A percentile compares a stretch with the other conserved stretches of the same genome.
Conservation (phyloP, 371 early-diverging fungal genomes). For the Circinella umbellata region DNA sequence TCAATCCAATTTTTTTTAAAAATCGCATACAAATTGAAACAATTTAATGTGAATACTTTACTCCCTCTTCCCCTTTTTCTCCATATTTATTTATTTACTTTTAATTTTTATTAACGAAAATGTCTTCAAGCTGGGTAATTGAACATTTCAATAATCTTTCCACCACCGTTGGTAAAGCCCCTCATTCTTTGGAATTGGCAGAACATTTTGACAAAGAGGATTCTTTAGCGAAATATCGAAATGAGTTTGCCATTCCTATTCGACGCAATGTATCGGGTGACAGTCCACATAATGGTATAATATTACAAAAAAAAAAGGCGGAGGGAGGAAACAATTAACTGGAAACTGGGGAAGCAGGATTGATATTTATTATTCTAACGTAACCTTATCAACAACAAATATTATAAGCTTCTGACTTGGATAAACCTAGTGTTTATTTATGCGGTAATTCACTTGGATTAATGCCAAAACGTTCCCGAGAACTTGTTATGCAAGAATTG, state of each 20-base stretch:
- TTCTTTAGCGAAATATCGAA: conserved; percentile 56
- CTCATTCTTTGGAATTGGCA: conserved; percentile 50
- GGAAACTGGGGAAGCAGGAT: no score
- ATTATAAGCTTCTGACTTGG: conserved; percentile 25
- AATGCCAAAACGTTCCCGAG: conserved; percentile 73
- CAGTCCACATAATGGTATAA: conserved; percentile 19
- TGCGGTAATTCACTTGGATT: conserved; percentile 96
- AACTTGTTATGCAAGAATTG: conserved; percentile 83
- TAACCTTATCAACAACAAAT: no score
- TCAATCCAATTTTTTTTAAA: no score
- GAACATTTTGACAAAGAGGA: conserved; percentile 63
- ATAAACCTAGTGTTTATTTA: conserved; percentile 74
- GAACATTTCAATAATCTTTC: not conserved
- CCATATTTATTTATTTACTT: not conserved
- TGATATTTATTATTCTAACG: no score
- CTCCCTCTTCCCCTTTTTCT: not conserved
- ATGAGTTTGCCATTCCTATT: conserved; percentile 75
- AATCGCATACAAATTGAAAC: no score
- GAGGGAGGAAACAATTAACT: no score
- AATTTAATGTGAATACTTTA: no score
- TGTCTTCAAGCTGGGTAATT: conserved; percentile 3
- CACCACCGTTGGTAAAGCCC: not conserved
- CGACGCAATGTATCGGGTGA: conserved; percentile 41
- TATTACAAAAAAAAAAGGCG: no score
- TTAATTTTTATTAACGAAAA: not conserved